A percentile compares a stretch with the other conserved stretches of the same genome.
These are phyloP conservation scores for Raphanus hybrid DNA, from an alignment of 441 rosid species.

Conservation along the genomic window DNA sequence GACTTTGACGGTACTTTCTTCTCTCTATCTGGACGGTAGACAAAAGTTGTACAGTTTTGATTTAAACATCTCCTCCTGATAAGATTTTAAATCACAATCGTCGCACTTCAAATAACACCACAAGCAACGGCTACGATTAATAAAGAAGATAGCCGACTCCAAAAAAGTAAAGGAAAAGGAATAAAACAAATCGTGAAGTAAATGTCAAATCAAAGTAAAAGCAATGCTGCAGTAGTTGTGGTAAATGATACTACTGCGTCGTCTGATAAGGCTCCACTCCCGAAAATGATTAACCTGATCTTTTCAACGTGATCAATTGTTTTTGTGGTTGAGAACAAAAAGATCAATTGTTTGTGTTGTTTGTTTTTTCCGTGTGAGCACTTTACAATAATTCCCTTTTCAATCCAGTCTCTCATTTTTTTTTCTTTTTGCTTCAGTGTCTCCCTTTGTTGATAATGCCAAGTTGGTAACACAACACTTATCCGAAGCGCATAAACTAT, in stretches of 20 bases:
- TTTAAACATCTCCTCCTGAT: constrained; percentile 25
- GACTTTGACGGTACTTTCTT: constrained; percentile 36
- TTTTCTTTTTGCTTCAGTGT: too few species aligned
- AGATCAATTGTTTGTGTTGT: constrained; percentile 23
- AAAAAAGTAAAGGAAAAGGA: not conserved
- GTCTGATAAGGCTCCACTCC: constrained; percentile 30
- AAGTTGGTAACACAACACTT: not conserved
- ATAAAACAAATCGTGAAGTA: constrained; percentile 48
- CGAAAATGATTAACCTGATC: constrained; percentile 5
- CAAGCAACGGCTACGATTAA: constrained; percentile 31
- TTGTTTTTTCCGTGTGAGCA: not conserved
- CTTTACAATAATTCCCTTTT: not conserved
- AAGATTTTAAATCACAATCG: constrained; percentile 25
- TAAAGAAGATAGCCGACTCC: constrained; percentile 24
- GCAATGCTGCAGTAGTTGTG: constrained; percentile 2
- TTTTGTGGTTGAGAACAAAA: not conserved
- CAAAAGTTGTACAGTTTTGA: constrained; percentile 39
- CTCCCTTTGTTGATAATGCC: not conserved
- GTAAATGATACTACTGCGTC: constrained; percentile 36
- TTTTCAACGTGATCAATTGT: constrained; percentile 34
- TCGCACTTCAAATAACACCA: not conserved
- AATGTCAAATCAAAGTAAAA: constrained; percentile 42
- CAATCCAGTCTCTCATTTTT: too few species aligned
- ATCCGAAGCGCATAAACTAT: not conserved
- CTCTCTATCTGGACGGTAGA: constrained; percentile 45